Percentiles rank a stretch among this genome's conserved stretches.
These are phyloP conservation scores for Uronychia binucleata DNA, from an alignment of 73 alveolate species.

Conservation along the genomic window DNA sequence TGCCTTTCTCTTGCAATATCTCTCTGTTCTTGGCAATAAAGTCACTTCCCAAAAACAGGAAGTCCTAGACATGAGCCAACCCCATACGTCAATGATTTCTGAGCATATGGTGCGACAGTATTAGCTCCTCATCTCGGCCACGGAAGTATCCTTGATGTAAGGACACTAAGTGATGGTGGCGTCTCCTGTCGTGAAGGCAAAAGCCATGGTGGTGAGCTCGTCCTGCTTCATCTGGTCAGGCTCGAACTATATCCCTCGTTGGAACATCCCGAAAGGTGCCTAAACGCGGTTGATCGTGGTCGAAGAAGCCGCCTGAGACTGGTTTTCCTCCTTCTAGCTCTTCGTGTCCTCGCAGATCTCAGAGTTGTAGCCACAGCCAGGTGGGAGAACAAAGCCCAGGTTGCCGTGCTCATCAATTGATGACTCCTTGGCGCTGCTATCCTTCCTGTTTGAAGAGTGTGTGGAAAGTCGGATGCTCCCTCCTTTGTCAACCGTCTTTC, in stretches of 20 bases:
- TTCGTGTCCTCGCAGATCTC: neutral
- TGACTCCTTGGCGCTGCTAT: neutral
- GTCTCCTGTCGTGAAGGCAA: neutral
- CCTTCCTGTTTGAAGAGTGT: neutral
- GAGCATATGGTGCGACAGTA: slow-evolving; percentile 55
- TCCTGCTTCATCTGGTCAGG: neutral
- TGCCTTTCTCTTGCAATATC: slow-evolving; percentile 61
- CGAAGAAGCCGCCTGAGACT: too few species aligned
- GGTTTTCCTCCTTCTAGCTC: neutral
- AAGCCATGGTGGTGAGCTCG: neutral
- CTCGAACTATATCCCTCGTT: neutral
- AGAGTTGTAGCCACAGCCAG: neutral
- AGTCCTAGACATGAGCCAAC: slow-evolving; percentile 4
- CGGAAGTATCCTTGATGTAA: slow-evolving; percentile 7
- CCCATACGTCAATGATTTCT: slow-evolving; percentile 63
- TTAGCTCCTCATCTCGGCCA: slow-evolving; percentile 33
- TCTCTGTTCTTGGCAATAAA: slow-evolving; percentile 73
- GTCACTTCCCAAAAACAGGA: slow-evolving; percentile 81
- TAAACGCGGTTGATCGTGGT: too few species aligned
- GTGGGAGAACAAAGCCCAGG: neutral
- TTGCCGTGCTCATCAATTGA: neutral
- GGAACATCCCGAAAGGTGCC: neutral
- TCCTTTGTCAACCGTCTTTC: slow-evolving; percentile 1
- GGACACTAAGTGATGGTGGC: neutral
- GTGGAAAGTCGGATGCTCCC: neutral